Base-by-base conservation (phyloP, 164 flowering plant species). In the Buxus sempervirens region DNA sequence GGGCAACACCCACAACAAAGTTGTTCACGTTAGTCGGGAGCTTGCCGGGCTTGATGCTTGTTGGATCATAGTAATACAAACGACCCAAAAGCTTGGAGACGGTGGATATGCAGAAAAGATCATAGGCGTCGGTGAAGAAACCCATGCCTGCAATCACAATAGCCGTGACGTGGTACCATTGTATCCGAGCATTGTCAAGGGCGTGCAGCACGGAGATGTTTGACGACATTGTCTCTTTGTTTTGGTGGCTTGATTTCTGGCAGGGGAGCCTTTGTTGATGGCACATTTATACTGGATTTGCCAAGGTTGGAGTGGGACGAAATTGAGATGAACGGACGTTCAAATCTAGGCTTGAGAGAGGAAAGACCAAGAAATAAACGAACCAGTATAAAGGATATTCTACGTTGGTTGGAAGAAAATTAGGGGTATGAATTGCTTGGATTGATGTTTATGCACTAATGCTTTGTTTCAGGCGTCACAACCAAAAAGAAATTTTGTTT, bases 101-200 rank as follows among this genome's bases (percentile, higher is more conserved):
- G 27, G 84, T 70, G 57, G 88, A 63, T 74, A 86, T 84, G 75
- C 85, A 84, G 54, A 86, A 86, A 16, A 86, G 85, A 27, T 86
- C 88, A 54, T 86, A 86, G 9, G 90, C 90, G 38, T 86, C 90
- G 41, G 90, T 86, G 80, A 86, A 86, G 74, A 86, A 86, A 26
- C 90, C 87, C 86, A 84, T 84, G 0, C 90, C 84, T 53, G 87
- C 85, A 24, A 84, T 84, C 25, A 82, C 71, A 20, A 83, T 81
- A 18, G 83, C 83, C 24, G 73, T 82, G 64, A 86, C 73, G 60
- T 86, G 90, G 76, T 84, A 86, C 80, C 77, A 76, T 72, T 86
- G 86, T 0, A 86, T 84, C 0, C 78, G 73, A 7, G 90, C 90
- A 0, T 48, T 67, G 73, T 84, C 90, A 0, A 86, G 80, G 0